phyloP scores from a whole-genome alignment of 108 stramenopile genomes.

The Stephanodiscus triporus region DNA sequence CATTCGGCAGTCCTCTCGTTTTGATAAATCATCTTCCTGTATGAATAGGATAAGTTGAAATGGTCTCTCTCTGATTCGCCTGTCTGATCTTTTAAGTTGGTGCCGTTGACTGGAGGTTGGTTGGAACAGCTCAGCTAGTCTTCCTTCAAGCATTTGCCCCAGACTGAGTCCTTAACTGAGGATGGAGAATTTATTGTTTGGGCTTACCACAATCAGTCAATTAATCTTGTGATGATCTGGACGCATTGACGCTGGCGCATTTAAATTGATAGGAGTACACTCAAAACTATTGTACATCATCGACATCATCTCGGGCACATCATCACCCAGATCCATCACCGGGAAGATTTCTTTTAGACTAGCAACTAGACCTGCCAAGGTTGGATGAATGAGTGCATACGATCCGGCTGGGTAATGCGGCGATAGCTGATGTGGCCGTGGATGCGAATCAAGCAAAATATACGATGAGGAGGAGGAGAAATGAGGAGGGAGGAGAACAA shows the following conservation, averaged over 20 bases:
- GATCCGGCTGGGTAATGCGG: conserved; percentile 47
- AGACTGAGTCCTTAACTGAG: too few species aligned
- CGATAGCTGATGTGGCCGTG: conserved; percentile 59
- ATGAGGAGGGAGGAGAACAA: conserved; percentile 58
- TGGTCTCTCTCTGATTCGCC: too few species aligned
- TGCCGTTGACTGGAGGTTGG: too few species aligned
- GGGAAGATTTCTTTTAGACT: conserved; percentile 70
- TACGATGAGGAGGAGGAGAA: conserved; percentile 18
- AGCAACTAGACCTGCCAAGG: conserved; percentile 46
- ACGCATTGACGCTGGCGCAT: too few species aligned
- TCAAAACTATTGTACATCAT: conserved; percentile 90
- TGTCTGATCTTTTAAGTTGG: too few species aligned
- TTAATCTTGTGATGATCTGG: too few species aligned
- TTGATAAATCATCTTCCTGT: not conserved
- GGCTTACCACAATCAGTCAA: too few species aligned
- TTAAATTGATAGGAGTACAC: too few species aligned
- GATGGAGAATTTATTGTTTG: too few species aligned
- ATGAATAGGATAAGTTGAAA: too few species aligned
- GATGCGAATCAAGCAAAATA: conserved; percentile 82
- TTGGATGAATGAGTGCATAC: conserved; percentile 66
- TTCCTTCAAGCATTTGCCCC: too few species aligned
- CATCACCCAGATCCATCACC: conserved; percentile 64
- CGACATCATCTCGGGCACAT: conserved; percentile 79
- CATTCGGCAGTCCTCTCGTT: not conserved
- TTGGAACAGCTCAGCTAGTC: too few species aligned